phyloP scores from a whole-genome alignment of 2,329 filamentous ascomycete species.

The Paraconiothyrium brasiliense region DNA sequence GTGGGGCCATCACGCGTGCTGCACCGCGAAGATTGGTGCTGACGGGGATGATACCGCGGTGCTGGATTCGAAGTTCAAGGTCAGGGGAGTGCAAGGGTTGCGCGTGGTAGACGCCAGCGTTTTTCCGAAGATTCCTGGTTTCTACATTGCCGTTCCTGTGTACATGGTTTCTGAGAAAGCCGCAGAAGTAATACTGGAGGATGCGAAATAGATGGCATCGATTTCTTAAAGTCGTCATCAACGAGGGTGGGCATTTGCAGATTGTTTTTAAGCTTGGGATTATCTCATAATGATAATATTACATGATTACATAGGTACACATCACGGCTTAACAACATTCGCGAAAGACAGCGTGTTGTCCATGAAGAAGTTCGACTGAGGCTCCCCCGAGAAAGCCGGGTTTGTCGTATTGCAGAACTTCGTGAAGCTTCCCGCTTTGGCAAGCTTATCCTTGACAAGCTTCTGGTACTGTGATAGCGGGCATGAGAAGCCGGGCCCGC shows the following conservation, averaged over 20 bases:
- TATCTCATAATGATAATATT: not conserved
- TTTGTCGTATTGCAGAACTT: slow-evolving; percentile 53
- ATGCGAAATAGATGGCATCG: not conserved
- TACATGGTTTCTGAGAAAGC: slow-evolving; percentile 71
- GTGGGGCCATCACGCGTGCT: slow-evolving; percentile 65
- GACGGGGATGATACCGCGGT: slow-evolving; percentile 60
- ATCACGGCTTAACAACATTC: slow-evolving; percentile 3
- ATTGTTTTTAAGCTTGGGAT: not conserved
- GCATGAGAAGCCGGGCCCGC: slow-evolving; percentile 59
- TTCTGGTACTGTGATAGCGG: slow-evolving; percentile 42
- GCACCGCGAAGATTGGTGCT: slow-evolving; percentile 66
- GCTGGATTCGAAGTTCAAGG: slow-evolving; percentile 62
- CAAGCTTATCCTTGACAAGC: slow-evolving; percentile 56
- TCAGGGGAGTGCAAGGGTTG: slow-evolving; percentile 62
- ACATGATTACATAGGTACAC: not conserved
- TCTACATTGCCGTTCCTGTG: slow-evolving; percentile 55
- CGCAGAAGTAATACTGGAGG: slow-evolving; percentile 62
- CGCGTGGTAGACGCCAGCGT: slow-evolving; percentile 56
- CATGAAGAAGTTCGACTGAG: slow-evolving; percentile 9
- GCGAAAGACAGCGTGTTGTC: slow-evolving; percentile 12
- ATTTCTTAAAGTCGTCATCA: not conserved
- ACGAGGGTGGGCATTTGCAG: too few species aligned
- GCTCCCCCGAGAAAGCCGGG: slow-evolving; percentile 8
- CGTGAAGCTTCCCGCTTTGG: slow-evolving; percentile 61
- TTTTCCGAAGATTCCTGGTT: slow-evolving; percentile 56